Evolutionary conservation across 2,329 filamentous ascomycete genomes (phyloP).

Genomic region (Fusarium sp.): DNA sequence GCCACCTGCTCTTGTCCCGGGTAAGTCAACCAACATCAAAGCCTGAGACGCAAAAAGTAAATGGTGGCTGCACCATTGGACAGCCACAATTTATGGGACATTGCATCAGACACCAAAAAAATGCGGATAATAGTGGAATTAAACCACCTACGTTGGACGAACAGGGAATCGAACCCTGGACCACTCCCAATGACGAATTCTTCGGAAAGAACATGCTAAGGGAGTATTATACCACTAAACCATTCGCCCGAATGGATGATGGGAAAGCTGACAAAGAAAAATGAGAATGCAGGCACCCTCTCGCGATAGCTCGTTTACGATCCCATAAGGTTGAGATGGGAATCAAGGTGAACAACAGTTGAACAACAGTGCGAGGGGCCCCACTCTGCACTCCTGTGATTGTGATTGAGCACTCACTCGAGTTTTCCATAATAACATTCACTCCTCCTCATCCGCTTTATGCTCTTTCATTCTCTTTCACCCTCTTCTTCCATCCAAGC

Average conservation of each 20-base stretch:
- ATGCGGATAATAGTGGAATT: conserved; percentile 26
- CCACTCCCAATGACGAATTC: conserved; percentile 31
- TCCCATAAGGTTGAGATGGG: too few species aligned
- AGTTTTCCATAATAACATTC: too few species aligned
- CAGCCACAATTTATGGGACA: not conserved
- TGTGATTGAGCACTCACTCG: too few species aligned
- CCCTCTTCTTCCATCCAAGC: too few species aligned
- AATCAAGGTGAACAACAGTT: too few species aligned
- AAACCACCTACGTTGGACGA: conserved; percentile 36
- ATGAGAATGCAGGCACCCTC: too few species aligned
- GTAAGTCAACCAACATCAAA: not conserved
- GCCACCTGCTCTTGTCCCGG: not conserved
- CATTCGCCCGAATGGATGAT: conserved; percentile 36
- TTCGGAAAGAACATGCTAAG: conserved; percentile 25
- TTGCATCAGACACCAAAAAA: conserved; percentile 2
- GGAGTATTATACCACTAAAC: conserved; percentile 46
- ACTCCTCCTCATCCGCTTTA: too few species aligned
- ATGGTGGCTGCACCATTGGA: too few species aligned
- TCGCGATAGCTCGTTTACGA: too few species aligned
- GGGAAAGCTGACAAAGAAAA: rapidly evolving
- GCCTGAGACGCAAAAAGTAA: not conserved
- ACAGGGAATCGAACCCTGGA: conserved; percentile 46
- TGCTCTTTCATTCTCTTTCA: too few species aligned
- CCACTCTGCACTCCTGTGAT: too few species aligned
- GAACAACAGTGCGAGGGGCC: too few species aligned